Evolutionary conservation across 371 early-diverging fungal genomes (phyloP).

Genomic region (Mortierella sp.): DNA sequence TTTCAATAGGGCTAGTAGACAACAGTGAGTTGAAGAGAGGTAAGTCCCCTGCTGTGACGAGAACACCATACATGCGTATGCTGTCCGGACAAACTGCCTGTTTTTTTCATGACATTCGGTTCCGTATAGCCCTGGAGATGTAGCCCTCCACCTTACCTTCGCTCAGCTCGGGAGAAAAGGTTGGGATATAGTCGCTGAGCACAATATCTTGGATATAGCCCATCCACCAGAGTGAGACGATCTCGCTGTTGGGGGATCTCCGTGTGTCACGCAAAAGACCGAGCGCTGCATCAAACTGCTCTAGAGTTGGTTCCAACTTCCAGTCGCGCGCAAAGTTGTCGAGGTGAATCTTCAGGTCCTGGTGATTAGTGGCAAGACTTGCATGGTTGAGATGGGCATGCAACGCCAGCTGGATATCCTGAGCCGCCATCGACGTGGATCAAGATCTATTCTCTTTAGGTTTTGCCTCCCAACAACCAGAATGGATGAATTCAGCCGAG

Average conservation of each 20-base stretch:
- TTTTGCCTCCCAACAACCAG: no score
- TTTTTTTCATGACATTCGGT: no score
- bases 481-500: no score
- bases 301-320: constrained; percentile 41
- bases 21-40: background rate
- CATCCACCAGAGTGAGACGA: constrained; percentile 36
- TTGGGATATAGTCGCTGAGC: constrained; percentile 17
- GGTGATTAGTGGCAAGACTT: constrained; percentile 17
- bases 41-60: background rate
- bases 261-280: constrained; percentile 22
- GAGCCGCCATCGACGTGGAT: constrained; percentile 23
- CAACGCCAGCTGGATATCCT: constrained; percentile 40
- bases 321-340: constrained; percentile 43
- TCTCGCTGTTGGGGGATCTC: constrained; percentile 14
- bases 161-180: constrained; percentile 19
- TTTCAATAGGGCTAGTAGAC: constrained; percentile 25
- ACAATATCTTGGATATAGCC: constrained; percentile 29
- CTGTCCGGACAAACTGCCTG: no score
- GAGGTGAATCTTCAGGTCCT: constrained; percentile 29
- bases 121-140: no score
- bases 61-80: no score
- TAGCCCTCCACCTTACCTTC: constrained; percentile 26
- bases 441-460: background rate
- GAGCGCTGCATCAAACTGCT: constrained; percentile 39
- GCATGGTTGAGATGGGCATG: constrained; percentile 44